These are phyloP conservation scores for Buxus sempervirens DNA, from an alignment of 164 flowering plant species.

Conservation along the genomic window DNA sequence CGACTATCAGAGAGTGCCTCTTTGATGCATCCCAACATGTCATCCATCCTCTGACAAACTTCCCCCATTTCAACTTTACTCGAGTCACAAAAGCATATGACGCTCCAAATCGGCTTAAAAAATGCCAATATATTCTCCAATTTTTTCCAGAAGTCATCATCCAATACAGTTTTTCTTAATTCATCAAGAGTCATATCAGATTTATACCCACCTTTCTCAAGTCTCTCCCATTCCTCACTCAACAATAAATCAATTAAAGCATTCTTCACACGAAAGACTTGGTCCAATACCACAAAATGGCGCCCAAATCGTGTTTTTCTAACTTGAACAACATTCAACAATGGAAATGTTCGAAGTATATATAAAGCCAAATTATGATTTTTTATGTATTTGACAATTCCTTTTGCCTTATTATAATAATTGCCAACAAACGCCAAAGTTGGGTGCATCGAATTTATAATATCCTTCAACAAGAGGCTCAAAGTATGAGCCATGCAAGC, in stretches of 20 bases:
- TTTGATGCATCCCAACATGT: constrained; percentile 16
- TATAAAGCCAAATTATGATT: constrained; percentile 14
- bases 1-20: constrained; percentile 5
- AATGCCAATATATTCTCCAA: constrained; percentile 9
- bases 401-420: constrained; percentile 18
- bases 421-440: constrained; percentile 18
- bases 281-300: constrained; percentile 14
- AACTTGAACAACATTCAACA: constrained; percentile 12
- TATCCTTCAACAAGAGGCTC: constrained; percentile 26
- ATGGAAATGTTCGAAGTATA: constrained; percentile 13
- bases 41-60: constrained; percentile 21
- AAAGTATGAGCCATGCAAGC: constrained; percentile 27
- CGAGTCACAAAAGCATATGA: constrained; percentile 21
- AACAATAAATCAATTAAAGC: constrained; percentile 12
- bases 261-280: constrained; percentile 10
- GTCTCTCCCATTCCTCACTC: constrained; percentile 10
- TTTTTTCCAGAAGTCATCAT: constrained; percentile 18
- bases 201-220: not conserved
- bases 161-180: constrained; percentile 5
- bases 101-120: constrained; percentile 14
- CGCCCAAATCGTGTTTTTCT: constrained; percentile 23
- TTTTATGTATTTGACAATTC: constrained; percentile 15
- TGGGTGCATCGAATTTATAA: constrained; percentile 9
- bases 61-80: constrained; percentile 19
- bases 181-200: constrained; percentile 7